Percentiles rank a stretch among this genome's conserved stretches.
These are phyloP conservation scores for Apostasia ramifera DNA, from an alignment of 106 monocot genomes.

Conservation along the genomic window DNA sequence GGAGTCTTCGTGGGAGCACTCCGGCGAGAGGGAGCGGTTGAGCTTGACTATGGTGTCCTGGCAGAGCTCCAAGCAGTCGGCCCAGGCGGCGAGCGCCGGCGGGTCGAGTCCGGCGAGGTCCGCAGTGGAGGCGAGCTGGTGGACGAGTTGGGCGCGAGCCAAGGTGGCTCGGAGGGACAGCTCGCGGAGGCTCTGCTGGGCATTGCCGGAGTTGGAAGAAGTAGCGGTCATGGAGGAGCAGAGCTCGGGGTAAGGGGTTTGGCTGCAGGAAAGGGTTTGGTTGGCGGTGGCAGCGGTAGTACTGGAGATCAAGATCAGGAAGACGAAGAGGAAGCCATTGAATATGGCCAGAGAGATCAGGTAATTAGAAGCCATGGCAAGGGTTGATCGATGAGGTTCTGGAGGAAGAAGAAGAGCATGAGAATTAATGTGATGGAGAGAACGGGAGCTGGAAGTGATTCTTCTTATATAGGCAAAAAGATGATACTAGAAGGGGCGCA, in stretches of 20 bases:
- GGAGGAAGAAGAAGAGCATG: too few species aligned
- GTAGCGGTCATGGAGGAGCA: conserved; percentile 10
- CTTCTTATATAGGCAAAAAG: too few species aligned
- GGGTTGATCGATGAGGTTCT: too few species aligned
- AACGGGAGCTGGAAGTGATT: too few species aligned
- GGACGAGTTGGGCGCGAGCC: background rate
- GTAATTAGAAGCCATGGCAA: too few species aligned
- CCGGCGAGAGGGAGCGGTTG: background rate
- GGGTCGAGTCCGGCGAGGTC: background rate
- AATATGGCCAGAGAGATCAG: too few species aligned
- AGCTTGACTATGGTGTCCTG: conserved; percentile 11
- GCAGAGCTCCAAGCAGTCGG: conserved; percentile 18
- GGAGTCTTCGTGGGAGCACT: conserved; percentile 7
- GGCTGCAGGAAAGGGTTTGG: conserved; percentile 14
- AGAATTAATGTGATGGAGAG: too few species aligned
- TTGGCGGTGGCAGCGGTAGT: too few species aligned
- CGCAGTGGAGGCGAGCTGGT: conserved; percentile 4
- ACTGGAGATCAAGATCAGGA: too few species aligned
- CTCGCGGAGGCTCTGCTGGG: conserved; percentile 1
- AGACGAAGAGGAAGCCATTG: too few species aligned
- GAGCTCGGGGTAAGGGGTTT: conserved; percentile 24
- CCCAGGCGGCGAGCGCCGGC: conserved; percentile 10
- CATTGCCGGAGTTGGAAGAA: background rate
- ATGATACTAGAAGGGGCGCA: too few species aligned
- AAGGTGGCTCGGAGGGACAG: conserved; percentile 11